These are phyloP conservation scores for Monosporascus sp. DNA, from an alignment of 2,329 filamentous ascomycete genomes.

Conservation along the genomic window DNA sequence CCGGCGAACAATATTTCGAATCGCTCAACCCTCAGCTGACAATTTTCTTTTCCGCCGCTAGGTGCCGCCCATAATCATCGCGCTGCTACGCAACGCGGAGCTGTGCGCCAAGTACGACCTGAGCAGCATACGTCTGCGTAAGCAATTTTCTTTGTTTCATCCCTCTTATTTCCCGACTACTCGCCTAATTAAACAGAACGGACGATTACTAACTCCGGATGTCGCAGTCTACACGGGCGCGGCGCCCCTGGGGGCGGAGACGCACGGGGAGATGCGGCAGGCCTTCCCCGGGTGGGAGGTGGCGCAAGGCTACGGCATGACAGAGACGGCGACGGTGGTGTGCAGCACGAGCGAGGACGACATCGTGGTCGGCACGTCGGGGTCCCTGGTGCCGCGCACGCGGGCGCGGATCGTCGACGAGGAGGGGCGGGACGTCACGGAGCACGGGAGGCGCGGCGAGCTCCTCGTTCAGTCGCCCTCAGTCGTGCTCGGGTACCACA, in stretches of 20 bases:
- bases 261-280: constrained; percentile 48
- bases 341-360: constrained; percentile 57
- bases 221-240: constrained; percentile 64
- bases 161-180: too few species aligned
- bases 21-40: too few species aligned
- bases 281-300: constrained; percentile 51
- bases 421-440: constrained; percentile 66
- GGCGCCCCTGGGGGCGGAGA: constrained; percentile 71
- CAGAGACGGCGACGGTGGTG: constrained; percentile 71
- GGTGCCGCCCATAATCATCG: constrained; percentile 79
- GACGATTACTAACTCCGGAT: too few species aligned
- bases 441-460: constrained; percentile 67
- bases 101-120: constrained; percentile 65
- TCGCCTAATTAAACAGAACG: too few species aligned
- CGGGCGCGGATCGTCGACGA: constrained; percentile 62
- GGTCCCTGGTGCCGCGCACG: constrained; percentile 61
- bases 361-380: constrained; percentile 66
- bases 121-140: constrained; percentile 50
- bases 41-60: constrained; percentile 20
- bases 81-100: constrained; percentile 62
- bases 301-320: constrained; percentile 70
- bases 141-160: too few species aligned
- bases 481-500: constrained; percentile 76
- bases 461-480: constrained; percentile 73
- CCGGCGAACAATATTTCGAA: too few species aligned